phyloP scores from a whole-genome alignment of 306 rosid genomes.

The Vigna hirtella region DNA sequence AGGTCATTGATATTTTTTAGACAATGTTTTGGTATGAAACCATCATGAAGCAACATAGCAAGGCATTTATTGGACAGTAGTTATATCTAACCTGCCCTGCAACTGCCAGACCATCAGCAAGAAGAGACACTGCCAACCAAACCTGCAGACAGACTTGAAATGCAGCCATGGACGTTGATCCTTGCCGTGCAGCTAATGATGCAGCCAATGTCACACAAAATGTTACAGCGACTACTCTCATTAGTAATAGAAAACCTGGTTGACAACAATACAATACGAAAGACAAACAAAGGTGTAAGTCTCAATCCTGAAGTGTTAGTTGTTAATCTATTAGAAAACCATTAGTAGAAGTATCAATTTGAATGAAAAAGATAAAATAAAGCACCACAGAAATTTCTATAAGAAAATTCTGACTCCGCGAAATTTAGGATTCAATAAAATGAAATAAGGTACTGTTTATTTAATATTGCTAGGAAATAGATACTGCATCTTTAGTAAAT shows the following conservation, averaged over 20 bases:
- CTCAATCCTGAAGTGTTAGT: slow-evolving; percentile 7
- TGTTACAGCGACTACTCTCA: slow-evolving; percentile 95
- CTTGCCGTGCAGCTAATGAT: slow-evolving; percentile 89
- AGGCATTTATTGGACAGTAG: slow-evolving; percentile 4
- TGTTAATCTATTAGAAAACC: not conserved
- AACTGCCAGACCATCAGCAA: slow-evolving; percentile 95
- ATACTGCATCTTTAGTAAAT: not conserved
- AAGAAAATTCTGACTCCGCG: not conserved
- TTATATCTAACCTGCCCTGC: slow-evolving; percentile 86
- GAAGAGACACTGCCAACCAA: slow-evolving; percentile 95
- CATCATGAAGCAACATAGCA: not conserved
- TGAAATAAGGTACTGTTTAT: not conserved
- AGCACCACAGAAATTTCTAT: not conserved
- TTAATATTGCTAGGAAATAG: not conserved
- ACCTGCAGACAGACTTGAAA: slow-evolving; percentile 95
- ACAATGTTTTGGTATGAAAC: slow-evolving; percentile 5
- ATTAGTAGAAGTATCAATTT: slow-evolving; percentile 21
- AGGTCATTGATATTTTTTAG: not conserved
- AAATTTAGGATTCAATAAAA: slow-evolving; percentile 9
- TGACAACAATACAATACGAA: slow-evolving; percentile 39
- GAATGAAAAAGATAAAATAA: not conserved
- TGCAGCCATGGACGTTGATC: slow-evolving; percentile 94
- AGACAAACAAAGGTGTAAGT: slow-evolving; percentile 36
- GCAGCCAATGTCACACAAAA: slow-evolving; percentile 95
- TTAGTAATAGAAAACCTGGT: slow-evolving; percentile 80